phyloP scores from a whole-genome alignment of 2,329 filamentous ascomycete genomes.

The Polychaeton citri region DNA sequence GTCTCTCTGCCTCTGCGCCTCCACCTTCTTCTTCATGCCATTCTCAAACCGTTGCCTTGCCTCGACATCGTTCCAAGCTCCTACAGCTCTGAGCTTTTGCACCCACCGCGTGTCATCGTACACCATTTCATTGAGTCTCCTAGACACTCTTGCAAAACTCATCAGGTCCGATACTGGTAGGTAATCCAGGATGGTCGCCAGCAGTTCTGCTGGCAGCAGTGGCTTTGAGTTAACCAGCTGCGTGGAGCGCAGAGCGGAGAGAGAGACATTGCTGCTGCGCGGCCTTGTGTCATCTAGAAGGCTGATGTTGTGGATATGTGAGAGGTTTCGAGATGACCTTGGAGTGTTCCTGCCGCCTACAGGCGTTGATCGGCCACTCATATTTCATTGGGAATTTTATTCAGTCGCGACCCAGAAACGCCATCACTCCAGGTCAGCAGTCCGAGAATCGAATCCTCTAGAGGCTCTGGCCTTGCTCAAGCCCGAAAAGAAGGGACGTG shows the following conservation, averaged over 20 bases:
- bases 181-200: slow-evolving; percentile 78
- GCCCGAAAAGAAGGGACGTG: too few species aligned
- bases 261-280: slow-evolving; percentile 34
- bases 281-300: slow-evolving; percentile 2
- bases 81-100: slow-evolving; percentile 70
- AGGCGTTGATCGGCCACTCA: background rate
- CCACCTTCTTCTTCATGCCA: slow-evolving; percentile 41
- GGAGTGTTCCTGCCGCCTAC: background rate
- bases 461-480: too few species aligned
- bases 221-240: slow-evolving; percentile 70
- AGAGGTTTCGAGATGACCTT: background rate
- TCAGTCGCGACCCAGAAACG: too few species aligned
- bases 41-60: slow-evolving; percentile 72
- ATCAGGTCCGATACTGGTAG: slow-evolving; percentile 75
- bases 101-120: slow-evolving; percentile 98
- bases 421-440: too few species aligned
- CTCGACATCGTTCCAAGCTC: slow-evolving; percentile 81
- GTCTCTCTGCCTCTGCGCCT: slow-evolving; percentile 37
- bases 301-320: background rate
- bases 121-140: slow-evolving; percentile 89
- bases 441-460: too few species aligned
- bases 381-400: background rate
- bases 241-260: slow-evolving; percentile 66
- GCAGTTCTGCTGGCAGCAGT: slow-evolving; percentile 79
- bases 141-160: slow-evolving; percentile 70